These are phyloP conservation scores for Amorphotheca resinae DNA, from an alignment of 495 filamentous ascomycete species.

Conservation along the genomic window DNA sequence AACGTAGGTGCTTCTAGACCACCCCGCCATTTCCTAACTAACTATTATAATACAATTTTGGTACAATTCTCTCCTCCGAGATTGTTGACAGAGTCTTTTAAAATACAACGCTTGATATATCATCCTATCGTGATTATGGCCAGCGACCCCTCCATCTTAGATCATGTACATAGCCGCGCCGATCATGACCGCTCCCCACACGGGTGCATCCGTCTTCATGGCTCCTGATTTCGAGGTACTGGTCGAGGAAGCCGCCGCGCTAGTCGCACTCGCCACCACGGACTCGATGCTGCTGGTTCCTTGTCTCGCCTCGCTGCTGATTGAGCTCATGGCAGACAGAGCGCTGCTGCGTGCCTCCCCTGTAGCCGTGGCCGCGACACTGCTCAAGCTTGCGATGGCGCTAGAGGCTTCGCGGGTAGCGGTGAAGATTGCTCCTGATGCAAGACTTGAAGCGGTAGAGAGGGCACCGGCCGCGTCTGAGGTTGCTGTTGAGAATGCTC, in stretches of 20 bases:
- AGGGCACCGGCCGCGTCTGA: constrained; percentile 1
- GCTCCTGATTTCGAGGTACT: background rate
- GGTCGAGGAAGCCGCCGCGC: background rate
- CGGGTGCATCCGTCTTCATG: constrained; percentile 5
- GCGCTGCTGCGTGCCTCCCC: constrained; percentile 2
- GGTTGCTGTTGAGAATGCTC: background rate
- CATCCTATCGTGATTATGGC: too few species aligned
- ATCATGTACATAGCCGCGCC: constrained; percentile 9
- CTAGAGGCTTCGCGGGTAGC: background rate
- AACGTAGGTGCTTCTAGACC: too few species aligned
- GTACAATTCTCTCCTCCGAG: too few species aligned
- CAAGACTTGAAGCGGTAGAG: background rate
- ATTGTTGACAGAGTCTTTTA: too few species aligned
- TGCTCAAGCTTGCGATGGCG: constrained; percentile 1
- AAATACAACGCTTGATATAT: too few species aligned
- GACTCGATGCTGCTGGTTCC: background rate
- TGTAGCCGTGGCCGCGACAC: constrained; percentile 6
- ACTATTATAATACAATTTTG: too few species aligned
- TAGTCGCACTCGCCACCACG: background rate
- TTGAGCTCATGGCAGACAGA: background rate
- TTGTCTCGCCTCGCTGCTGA: background rate
- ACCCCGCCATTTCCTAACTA: too few species aligned
- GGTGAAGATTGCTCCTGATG: background rate
- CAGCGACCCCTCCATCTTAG: too few species aligned
- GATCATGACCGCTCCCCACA: constrained; percentile 4